These are phyloP conservation scores for Trichomonas vaginalis DNA, from an alignment of 208 protist species.

Conservation along the genomic window DNA sequence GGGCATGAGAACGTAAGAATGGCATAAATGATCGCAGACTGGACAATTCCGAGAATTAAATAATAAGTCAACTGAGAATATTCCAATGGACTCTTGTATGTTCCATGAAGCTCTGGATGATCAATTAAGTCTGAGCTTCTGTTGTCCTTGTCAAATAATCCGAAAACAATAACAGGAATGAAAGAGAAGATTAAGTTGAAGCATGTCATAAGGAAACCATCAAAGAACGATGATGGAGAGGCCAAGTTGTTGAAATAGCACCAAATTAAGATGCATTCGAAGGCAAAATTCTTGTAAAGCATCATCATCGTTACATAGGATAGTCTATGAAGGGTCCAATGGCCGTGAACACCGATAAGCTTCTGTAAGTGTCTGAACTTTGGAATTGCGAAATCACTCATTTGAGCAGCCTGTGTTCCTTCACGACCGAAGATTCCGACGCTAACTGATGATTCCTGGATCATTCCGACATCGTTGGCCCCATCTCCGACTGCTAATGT, in stretches of 20 bases:
- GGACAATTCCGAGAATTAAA: too few relatives aligned
- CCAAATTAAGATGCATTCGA: neutral
- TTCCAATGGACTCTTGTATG: too few relatives aligned
- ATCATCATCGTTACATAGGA: neutral
- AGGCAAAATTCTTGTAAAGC: neutral
- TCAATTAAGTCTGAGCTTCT: neutral
- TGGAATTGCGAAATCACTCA: neutral
- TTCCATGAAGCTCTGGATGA: neutral
- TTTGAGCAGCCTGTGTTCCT: neutral
- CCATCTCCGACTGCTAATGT: conserved; percentile 80
- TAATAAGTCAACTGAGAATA: too few relatives aligned
- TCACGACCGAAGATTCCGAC: conserved; percentile 49
- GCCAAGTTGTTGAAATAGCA: neutral
- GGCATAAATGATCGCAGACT: too few relatives aligned
- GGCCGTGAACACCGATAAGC: neutral
- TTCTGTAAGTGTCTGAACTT: neutral
- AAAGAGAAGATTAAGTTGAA: neutral
- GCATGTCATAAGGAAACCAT: neutral
- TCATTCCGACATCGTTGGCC: conserved; percentile 92
- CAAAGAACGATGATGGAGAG: neutral
- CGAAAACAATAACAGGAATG: neutral
- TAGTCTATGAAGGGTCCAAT: conserved; percentile 15
- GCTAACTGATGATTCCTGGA: conserved; percentile 66
- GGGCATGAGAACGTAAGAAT: too few relatives aligned
- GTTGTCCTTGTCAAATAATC: neutral